Evolutionary conservation across 257 asterid genomes (phyloP), one percentile per base, ranked within the genome.

Genomic region (Craterostigma plantagineum): DNA sequence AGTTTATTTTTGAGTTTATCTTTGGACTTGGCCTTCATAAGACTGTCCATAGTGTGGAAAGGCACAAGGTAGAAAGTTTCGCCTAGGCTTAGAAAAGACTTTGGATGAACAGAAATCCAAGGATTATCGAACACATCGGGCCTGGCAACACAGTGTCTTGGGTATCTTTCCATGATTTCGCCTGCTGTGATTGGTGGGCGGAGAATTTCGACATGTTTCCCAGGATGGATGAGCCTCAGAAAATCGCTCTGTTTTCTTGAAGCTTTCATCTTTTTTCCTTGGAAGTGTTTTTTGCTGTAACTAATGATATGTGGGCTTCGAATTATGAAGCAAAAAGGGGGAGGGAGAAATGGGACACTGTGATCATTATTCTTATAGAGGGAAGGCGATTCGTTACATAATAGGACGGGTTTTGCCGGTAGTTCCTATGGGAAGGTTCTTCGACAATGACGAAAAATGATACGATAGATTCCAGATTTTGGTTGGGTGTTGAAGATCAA

Each of bases 51-150:
- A 6, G 63, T 51, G 34, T 50, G 46, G 35, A 48, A 45, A 18
- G 58, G 63, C 43, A 58, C 34, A 1, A 58, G 58, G 15, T 58
- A 51, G 50, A 58, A 51, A n/a, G 52, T 53, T 34, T 45, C 33
- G 1, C 63, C 63, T 1, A 49, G 63, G 17, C 45, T 23, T 1
- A 58, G 53, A 45, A 58, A 40, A 0, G 70, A 63, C 42, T 66
- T 72, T 7, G 78, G 87, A 15, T 60, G 61, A 11, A 76, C 83
- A 44, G 70, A 64, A 10, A 69, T 56, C 68, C 75, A 62, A 0
- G 79, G 75, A 41, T 42, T 66, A 61, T 57, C 51, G 53, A 77
- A 70, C 12, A 77, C 66, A 42, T 77, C 91, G 36, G 91, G 91
- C 56, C 83, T 53, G 8, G 77, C 63, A 33, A 72, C 48, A 49